Conservation (phyloP, 345 rosid genomes). For the Populus simonii region DNA sequence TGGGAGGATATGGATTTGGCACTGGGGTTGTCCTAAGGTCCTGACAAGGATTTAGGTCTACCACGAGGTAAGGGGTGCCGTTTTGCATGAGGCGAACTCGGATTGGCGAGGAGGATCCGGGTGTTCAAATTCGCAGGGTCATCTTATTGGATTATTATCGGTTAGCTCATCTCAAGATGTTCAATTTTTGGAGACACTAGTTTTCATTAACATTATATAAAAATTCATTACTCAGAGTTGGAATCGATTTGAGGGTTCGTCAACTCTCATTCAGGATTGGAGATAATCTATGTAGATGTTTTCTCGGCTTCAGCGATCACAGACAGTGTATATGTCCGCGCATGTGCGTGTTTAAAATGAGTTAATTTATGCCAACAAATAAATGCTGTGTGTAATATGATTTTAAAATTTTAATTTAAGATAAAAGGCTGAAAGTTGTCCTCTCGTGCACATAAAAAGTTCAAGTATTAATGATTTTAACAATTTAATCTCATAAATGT, state of each 20-base stretch:
- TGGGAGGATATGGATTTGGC: neutral
- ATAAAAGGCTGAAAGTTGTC: no score
- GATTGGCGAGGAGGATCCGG: neutral
- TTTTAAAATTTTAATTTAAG: no score
- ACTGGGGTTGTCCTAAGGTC: neutral
- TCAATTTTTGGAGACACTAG: neutral
- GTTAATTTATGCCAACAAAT: no score
- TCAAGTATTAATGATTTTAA: no score
- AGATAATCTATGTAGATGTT: neutral
- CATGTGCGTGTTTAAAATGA: no score
- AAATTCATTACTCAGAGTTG: neutral
- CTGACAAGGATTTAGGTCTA: slow-evolving; percentile 2
- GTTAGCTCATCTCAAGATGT: slow-evolving; percentile 17
- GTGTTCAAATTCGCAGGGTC: neutral
- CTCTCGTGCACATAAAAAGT: no score
- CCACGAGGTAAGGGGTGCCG: neutral
- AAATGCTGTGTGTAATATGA: no score
- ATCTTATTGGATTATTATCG: neutral
- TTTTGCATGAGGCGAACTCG: neutral
- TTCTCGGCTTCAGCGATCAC: neutral
- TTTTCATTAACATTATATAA: neutral
- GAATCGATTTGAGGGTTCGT: neutral
- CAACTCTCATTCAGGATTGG: neutral
- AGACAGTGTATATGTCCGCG: neutral
- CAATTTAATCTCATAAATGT: no score